Evolutionary conservation across 805 yeast genomes (phyloP).

Genomic region (Ogataea chonburiensis): DNA sequence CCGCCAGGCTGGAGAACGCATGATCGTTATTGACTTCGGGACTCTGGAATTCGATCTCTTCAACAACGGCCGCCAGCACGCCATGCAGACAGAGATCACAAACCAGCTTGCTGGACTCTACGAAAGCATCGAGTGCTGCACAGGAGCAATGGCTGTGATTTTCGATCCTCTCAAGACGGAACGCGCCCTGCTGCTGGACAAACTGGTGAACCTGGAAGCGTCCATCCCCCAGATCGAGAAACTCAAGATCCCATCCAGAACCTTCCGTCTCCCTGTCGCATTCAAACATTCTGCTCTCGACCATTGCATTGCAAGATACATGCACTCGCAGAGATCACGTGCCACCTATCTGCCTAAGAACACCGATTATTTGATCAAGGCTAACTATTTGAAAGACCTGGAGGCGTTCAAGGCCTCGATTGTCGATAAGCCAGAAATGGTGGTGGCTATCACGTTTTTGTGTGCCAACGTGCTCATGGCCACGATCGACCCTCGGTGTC

Average conservation of each 20-base stretch:
- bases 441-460: conserved; percentile 96
- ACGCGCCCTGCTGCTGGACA: conserved; percentile 60
- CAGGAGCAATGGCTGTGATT: conserved; percentile 87
- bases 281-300: conserved; percentile 88
- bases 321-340: conserved; percentile 85
- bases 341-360: conserved; percentile 99
- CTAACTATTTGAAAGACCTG: conserved; percentile 73
- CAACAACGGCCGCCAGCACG: conserved; percentile 67
- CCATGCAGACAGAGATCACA: conserved; percentile 69
- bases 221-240: conserved; percentile 68
- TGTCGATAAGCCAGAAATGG: conserved; percentile 82
- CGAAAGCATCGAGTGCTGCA: conserved; percentile 95
- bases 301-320: conserved; percentile 85
- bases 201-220: conserved; percentile 68
- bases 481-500: conserved; percentile 93
- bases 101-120: conserved; percentile 68
- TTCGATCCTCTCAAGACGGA: conserved; percentile 61
- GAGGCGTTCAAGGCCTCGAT: conserved; percentile 81
- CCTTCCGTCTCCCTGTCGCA: conserved; percentile 87
- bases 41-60: conserved; percentile 78
- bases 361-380: conserved; percentile 88
- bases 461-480: conserved; percentile 98
- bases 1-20: conserved; percentile 97
- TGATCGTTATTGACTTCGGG: conserved; percentile 89
- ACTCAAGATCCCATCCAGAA: conserved; percentile 84